Evolutionary conservation across 1,284 basidiomycete species (phyloP), one percentile per base, ranked within the genome.

Genomic region (Gymnopus androsaceus): DNA sequence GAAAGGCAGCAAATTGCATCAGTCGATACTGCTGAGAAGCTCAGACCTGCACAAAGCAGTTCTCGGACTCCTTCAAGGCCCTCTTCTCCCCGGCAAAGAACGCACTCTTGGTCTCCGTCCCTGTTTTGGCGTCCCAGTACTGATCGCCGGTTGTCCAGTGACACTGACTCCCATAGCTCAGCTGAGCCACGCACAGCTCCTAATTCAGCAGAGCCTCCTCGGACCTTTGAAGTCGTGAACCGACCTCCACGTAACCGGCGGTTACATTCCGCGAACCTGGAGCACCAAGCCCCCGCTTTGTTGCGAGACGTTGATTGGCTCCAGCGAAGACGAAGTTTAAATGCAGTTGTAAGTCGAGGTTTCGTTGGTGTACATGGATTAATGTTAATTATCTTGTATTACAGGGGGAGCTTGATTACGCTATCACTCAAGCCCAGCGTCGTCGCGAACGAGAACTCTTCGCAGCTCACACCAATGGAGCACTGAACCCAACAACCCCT

Each of bases 301-400:
- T 72, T 90, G 33, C 81, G 83, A 34, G 86, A 91, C 63, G 75
- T 88, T 55, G 87, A 88, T 64, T 92, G 89, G 89, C 72, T 90
- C 23, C 79, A 85, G 57, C 79, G 85, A 42, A 77, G 89, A 51
- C 79, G 87, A 55, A 89, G 84, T 66, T 71, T 86, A 27, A 84
- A 81, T 63, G 77, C 81, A 54, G 80, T 87, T 71, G 89, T 90
- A 68, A 64, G 85, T 72, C 52, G 5, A 38, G 49, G 58, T 58
- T 56, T 58, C 62, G 63, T 56, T 49, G 48, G 60, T 55, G 34
- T 41, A 61, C 46, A 51, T n/a, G n/a, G n/a, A n/a, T n/a, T 3
- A 36, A 34, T 33, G 45, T 51, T 55, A 53, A 48, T 54, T 33
- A 36, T 54, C 0, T 38, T 63, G 34, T 54, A 33, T 59, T 58